Base-by-base conservation (phyloP, 345 rosid genomes). In the Hibiscus syriacus region DNA sequence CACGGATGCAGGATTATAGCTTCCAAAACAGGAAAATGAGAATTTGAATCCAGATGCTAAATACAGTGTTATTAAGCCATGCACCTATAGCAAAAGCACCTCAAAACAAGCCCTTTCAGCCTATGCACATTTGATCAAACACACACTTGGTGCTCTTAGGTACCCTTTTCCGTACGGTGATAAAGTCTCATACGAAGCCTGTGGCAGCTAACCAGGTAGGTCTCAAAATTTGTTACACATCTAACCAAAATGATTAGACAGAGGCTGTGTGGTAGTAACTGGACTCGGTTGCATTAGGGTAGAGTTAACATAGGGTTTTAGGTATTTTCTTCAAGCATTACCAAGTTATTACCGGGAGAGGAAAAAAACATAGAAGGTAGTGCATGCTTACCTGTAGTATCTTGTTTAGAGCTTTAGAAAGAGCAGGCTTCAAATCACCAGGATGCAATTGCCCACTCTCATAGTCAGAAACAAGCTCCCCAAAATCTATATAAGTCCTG, bases 381-480 rank as follows among this genome's bases (percentile, higher is more conserved):
- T 10, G 11, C 22, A 6, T 14, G 62, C 79, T 84, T 70, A 85
- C 97, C 86, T 85, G 85, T 72, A n/a, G n/a, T n/a, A n/a, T n/a
- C n/a, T n/a, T n/a, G n/a, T n/a, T n/a, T n/a, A n/a, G n/a, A n/a
- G n/a, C n/a, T n/a, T n/a, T n/a, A n/a, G n/a, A n/a, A n/a, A n/a
- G n/a, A n/a, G n/a, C n/a, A n/a, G n/a, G n/a, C n/a, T n/a, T n/a
- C n/a, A n/a, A n/a, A n/a, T n/a, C n/a, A n/a, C n/a, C n/a, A n/a
- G n/a, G n/a, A n/a, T n/a, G n/a, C n/a, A n/a, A n/a, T n/a, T n/a
- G n/a, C n/a, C n/a, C n/a, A n/a, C n/a, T n/a, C n/a, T n/a, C 86
- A 53, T 87, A 92, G 61, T 87, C 89, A 27, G 83, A 72, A 46
- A 80, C 82, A 75, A 92, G 84, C 64, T 90, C 92, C 61, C 90